Percentiles rank a stretch among this genome's conserved stretches.
These are phyloP conservation scores for Rosa multiflora DNA, from an alignment of 306 rosid species.

Conservation along the genomic window DNA sequence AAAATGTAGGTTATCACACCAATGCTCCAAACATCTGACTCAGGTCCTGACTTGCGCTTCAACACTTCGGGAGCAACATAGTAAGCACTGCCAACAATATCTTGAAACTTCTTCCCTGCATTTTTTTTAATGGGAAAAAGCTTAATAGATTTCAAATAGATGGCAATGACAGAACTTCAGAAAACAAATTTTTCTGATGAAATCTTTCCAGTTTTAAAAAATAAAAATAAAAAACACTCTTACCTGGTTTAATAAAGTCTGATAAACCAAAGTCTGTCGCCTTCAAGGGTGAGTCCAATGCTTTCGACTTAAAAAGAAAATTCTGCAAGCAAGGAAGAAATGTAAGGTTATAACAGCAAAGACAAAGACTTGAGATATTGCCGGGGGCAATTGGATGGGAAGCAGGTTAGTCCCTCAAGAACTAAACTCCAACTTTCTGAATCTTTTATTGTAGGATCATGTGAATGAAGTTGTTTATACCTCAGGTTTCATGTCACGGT, in stretches of 20 bases:
- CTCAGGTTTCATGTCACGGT: constrained; percentile 99
- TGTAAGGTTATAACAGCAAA: constrained; percentile 25
- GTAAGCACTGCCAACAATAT: constrained; percentile 98
- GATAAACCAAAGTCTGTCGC: constrained; percentile 99
- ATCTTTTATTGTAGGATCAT: not conserved
- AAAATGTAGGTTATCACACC: constrained; percentile 97
- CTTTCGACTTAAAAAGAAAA: constrained; percentile 84
- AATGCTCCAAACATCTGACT: constrained; percentile 99
- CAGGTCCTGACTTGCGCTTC: constrained; percentile 96
- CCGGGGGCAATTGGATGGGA: not conserved
- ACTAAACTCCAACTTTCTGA: too few relatives aligned
- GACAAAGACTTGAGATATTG: constrained; percentile 19
- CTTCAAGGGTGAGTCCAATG: constrained; percentile 71
- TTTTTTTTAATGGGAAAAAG: constrained; percentile 25
- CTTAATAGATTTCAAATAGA: constrained; percentile 23
- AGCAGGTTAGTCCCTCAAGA: not conserved
- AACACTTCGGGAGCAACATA: constrained; percentile 99
- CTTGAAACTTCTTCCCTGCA: constrained; percentile 82
- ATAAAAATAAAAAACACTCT: constrained; percentile 10
- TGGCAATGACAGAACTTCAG: constrained; percentile 7
- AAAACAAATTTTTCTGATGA: constrained; percentile 4
- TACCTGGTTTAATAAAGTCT: constrained; percentile 96
- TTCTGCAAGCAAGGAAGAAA: constrained; percentile 51
- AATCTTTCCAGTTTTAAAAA: not conserved
- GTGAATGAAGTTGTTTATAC: constrained; percentile 35